Conservation (phyloP, 164 flowering plant genomes). For the Kalanchoe fedtschenkoi region DNA sequence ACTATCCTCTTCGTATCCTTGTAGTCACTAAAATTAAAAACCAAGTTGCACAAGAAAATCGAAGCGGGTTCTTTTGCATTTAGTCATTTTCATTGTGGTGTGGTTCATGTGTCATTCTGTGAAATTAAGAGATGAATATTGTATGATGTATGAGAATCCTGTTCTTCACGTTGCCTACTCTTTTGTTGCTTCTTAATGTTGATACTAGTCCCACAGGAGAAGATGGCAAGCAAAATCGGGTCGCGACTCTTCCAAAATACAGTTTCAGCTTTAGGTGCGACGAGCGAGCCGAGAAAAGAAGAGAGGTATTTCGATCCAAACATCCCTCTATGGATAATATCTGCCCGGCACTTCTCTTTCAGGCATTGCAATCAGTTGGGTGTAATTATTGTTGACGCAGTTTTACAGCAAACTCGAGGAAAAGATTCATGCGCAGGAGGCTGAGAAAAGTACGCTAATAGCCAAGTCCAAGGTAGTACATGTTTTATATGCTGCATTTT, state of each 20-base stretch:
- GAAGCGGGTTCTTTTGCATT: neutral
- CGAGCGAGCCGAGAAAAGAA: constrained; percentile 12
- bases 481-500: no score
- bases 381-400: constrained; percentile 1
- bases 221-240: constrained; percentile 3
- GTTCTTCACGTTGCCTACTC: neutral
- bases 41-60: neutral
- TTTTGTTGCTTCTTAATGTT: constrained; percentile 27
- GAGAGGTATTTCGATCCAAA: no score
- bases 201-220: constrained; percentile 5
- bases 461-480: constrained; percentile 10
- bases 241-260: constrained; percentile 4
- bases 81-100: neutral
- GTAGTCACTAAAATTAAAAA: neutral
- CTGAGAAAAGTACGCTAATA: constrained; percentile 6
- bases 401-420: constrained; percentile 10
- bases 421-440: constrained; percentile 9
- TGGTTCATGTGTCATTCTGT: neutral
- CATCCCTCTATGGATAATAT: no score
- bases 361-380: no score
- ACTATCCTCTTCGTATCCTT: constrained; percentile 1
- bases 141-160: neutral
- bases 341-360: no score
- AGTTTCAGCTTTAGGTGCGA: constrained; percentile 9
- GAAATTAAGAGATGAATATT: neutral